Base-by-base conservation (phyloP, 768 basidiomycete species). In the Tubosaeta sp. region DNA sequence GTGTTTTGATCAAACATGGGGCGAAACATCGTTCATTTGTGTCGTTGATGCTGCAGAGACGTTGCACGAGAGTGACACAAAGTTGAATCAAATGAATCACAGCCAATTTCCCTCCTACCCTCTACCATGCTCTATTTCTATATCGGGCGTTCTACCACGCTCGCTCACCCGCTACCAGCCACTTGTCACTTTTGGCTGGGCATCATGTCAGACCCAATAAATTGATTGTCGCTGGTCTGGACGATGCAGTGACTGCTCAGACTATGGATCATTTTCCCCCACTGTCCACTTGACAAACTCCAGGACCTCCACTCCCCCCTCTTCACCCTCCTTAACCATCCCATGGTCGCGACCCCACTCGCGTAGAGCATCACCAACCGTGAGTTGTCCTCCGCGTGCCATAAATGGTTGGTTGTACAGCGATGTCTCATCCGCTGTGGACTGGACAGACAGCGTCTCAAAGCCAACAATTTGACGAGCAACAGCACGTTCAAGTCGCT, bases 381-480 rank as follows among this genome's bases (percentile, higher is more conserved):
- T 61, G 35, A 62, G 56, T 39, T 79, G 76, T 6, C 80, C 86
- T n/a, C 84, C 80, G 35, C 86, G 77, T 72, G 84, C 90, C 66
- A 83, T 80, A 59, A 91, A 88, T 5, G 81, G 80, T 59, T 91
- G 90, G 26, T 79, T 75, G 62, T 88, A 88, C 43, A 92, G 68
- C 7, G 82, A 80, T 2, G 76, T 79, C 33, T 70, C 71, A 50
- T 84, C 82, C 5, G 64, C 61, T 1, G 56, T 56, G 6, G 66
- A 56, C 11, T 70, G 68, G 17, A 92, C 72, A 1, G 72, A 73
- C 14, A 70, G 69, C 0, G 90, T 90, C 26, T 88, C 83, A 63
- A 94, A 86, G 3, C 92, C 94, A 19, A 84, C 83, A 46, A 92
- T 85, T 69, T 95, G 94, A 38, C 91, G 79, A 10, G 86, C 87